Base-by-base conservation (phyloP, 768 basidiomycete genomes). In the Leccinellum rugosiceps region DNA sequence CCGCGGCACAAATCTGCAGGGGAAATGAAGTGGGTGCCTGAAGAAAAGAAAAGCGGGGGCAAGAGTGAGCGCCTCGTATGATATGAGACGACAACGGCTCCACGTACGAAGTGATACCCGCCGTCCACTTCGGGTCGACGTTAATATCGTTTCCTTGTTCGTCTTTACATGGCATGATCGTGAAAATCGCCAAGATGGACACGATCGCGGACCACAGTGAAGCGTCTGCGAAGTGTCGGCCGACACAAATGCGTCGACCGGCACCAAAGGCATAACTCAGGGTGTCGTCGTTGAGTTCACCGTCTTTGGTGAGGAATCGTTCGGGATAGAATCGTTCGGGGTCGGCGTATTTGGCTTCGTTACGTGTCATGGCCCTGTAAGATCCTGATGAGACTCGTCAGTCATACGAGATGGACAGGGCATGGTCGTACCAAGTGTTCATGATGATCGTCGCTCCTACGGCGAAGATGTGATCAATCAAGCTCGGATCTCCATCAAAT, bases 151-250 rank as follows among this genome's bases (percentile, higher is more conserved):
- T 59, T 21, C 69, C 71, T 41, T 57, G 58, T 35, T 63, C 58
- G 44, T 71, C 67, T 43, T 60, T 65, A 21, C 60, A 62, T 26
- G 73, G 73, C 44, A 49, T 55, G 48, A 79, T 74, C 14, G 62
- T 61, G 58, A 78, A 76, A 2, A 70, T 52, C 3, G 76, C 72
- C 26, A 79, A 65, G 11, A 72, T 63, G 30, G 67, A 56, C 35
- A 64, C 67, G 26, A 73, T 73, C 4, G 75, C 71, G 13, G 73
- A 67, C 65, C 73, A 75, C 26, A 79, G 15, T 15, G 74, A 76
- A 1, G 74, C 69, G 19, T 79, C 76, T 5, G 76, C 80, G 38
- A 83, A 63, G 47, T 76, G 54, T 25, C 72, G 66, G 6, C 80
- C 82, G n/a, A 78, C 75, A 30, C 69, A 72, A 8, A 73, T 62